These are phyloP conservation scores for Polychytrium aggregatum DNA, from an alignment of 192 early-diverging fungal genomes.

Conservation along the genomic window DNA sequence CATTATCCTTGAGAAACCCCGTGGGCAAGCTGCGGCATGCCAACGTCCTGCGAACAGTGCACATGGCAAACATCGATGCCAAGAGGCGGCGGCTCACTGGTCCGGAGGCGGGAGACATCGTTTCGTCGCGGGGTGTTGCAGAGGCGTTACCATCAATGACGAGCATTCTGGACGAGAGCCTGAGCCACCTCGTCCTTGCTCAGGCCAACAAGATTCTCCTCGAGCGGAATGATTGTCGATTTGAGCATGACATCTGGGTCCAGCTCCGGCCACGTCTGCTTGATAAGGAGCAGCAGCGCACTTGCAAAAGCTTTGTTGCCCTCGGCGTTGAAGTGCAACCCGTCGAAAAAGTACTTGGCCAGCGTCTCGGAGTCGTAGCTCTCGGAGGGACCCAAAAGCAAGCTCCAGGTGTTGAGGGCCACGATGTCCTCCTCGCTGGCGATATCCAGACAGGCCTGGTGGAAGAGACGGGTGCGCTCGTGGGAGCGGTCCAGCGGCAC, in stretches of 20 bases:
- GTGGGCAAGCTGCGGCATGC: no score
- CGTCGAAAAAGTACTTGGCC: constrained; percentile 11
- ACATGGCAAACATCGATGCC: no score
- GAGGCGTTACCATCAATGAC: no score
- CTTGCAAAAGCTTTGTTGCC: constrained; percentile 17
- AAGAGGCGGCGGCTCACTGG: no score
- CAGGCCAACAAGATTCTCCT: no score
- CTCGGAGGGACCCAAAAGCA: constrained; percentile 9
- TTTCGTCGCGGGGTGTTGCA: no score
- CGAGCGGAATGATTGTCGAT: no score
- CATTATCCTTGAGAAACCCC: no score
- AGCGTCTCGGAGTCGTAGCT: constrained; percentile 8
- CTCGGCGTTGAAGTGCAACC: constrained; percentile 15
- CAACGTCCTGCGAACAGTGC: no score
- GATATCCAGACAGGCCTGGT: constrained; percentile 18
- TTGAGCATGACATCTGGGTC: constrained; percentile 35
- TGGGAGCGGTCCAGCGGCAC: constrained; percentile 7
- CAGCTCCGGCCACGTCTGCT: constrained; percentile 29
- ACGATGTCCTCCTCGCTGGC: constrained; percentile 7
- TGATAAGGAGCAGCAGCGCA: constrained; percentile 22
- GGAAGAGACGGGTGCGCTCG: constrained; percentile 8
- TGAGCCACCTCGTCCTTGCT: no score
- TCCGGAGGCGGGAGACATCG: no score
- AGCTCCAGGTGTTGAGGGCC: constrained; percentile 19
- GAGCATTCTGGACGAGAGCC: no score